phyloP scores from a whole-genome alignment of 768 basidiomycete species.

The Suillus cothurnatus region DNA sequence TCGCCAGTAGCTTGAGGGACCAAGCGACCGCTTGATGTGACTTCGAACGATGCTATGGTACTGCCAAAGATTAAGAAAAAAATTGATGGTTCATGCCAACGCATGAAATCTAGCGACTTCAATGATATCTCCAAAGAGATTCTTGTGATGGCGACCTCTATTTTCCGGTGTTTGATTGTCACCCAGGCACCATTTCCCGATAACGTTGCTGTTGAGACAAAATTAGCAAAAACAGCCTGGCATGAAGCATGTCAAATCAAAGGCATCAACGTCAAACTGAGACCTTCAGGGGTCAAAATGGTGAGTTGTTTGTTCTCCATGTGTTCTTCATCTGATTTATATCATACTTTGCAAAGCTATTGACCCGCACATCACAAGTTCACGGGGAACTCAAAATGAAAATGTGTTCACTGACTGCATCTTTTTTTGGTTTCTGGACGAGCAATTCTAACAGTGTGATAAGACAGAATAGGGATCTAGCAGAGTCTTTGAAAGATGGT shows the following conservation, averaged over 20 bases:
- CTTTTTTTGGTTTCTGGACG: slow-evolving; percentile 7
- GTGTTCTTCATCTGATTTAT: slow-evolving; percentile 1
- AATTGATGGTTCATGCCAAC: background rate
- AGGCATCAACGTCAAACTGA: slow-evolving; percentile 7
- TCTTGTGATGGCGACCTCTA: slow-evolving; percentile 16
- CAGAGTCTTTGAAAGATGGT: slow-evolving; percentile 9
- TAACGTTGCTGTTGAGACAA: background rate
- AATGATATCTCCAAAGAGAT: slow-evolving; percentile 20
- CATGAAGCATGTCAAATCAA: slow-evolving; percentile 7
- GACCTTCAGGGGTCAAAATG: background rate
- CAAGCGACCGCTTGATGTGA: background rate
- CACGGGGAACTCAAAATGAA: slow-evolving; percentile 12
- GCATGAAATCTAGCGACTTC: slow-evolving; percentile 19
- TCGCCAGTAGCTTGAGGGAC: background rate
- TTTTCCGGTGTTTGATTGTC: slow-evolving; percentile 8
- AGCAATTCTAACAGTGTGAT: background rate
- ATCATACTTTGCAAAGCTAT: background rate
- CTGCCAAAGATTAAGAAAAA: background rate
- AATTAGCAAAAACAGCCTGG: slow-evolving; percentile 9
- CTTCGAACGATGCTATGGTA: background rate
- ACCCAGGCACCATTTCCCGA: slow-evolving; percentile 21
- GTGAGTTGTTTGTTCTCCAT: background rate
- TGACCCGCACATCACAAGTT: slow-evolving; percentile 13
- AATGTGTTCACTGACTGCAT: background rate
- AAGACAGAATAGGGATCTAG: slow-evolving; percentile 6